Conservation (phyloP, 2,329 filamentous ascomycete species). For the Sporothrix humicola region DNA sequence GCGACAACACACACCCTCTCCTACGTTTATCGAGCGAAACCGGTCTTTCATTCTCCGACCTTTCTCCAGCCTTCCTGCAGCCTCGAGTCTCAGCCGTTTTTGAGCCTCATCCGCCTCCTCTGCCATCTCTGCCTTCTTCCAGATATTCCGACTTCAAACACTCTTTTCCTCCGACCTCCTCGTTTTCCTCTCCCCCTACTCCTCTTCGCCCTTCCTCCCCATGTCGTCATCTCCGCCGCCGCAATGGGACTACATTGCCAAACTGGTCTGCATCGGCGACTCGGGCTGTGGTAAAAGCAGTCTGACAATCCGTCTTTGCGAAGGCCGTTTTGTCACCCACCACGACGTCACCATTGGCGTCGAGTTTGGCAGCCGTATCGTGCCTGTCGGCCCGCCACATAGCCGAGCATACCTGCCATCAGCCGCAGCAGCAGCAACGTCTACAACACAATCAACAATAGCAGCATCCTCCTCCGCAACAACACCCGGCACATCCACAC, state of each 20-base stretch:
- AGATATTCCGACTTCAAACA: background rate
- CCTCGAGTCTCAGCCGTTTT: background rate
- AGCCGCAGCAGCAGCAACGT: slow-evolving; percentile 32
- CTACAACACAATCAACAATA: background rate
- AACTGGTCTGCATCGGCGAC: slow-evolving; percentile 97
- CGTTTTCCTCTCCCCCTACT: slow-evolving; percentile 35
- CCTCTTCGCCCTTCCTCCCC: slow-evolving; percentile 35
- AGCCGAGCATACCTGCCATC: slow-evolving; percentile 47
- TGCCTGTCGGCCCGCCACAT: slow-evolving; percentile 86
- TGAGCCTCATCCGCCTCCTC: background rate
- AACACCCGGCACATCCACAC: slow-evolving; percentile 32
- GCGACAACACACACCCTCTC: background rate
- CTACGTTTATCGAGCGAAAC: background rate
- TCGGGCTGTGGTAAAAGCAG: slow-evolving; percentile 94
- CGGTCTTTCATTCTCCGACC: slow-evolving; percentile 7
- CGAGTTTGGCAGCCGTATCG: slow-evolving; percentile 92
- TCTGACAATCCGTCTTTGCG: slow-evolving; percentile 92
- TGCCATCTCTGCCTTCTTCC: background rate
- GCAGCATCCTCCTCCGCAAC: slow-evolving; percentile 24
- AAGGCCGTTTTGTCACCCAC: slow-evolving; percentile 90
- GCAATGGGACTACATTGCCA: slow-evolving; percentile 98
- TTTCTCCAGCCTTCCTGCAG: slow-evolving; percentile 7
- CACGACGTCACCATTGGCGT: slow-evolving; percentile 98
- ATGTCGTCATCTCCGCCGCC: slow-evolving; percentile 59
- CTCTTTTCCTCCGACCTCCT: background rate